Evolutionary conservation across 2,329 filamentous ascomycete genomes (phyloP).

Genomic region (Seiridium unicorne): DNA sequence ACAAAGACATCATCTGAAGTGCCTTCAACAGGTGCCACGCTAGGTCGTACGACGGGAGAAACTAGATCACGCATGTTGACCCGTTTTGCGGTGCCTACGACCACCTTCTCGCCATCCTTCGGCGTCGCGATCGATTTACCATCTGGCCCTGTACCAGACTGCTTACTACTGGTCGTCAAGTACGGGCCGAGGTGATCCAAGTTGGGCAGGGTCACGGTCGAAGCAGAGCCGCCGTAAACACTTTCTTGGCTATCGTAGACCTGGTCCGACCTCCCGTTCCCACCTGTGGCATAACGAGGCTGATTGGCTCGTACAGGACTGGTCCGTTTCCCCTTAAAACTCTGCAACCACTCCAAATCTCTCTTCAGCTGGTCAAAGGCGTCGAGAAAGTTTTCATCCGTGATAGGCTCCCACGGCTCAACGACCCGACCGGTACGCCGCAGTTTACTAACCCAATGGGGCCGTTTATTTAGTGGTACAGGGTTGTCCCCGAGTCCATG

Average conservation of each 20-base stretch:
- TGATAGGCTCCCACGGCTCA: not conserved
- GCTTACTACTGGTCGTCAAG: not conserved
- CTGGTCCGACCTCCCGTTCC: not conserved
- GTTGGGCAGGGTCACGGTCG: not conserved
- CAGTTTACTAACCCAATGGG: not conserved
- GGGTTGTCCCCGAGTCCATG: not conserved
- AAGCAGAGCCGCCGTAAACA: not conserved
- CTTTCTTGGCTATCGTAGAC: not conserved
- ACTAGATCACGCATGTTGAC: not conserved
- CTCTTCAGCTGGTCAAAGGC: not conserved
- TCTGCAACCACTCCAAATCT: not conserved
- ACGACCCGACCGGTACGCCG: not conserved
- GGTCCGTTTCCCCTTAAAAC: not conserved
- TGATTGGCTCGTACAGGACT: not conserved
- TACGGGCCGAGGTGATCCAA: not conserved
- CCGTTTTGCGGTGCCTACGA: not conserved
- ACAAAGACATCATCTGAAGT: not conserved
- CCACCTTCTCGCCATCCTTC: not conserved
- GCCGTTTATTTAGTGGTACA: not conserved
- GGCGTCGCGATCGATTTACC: not conserved
- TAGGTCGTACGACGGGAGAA: not conserved
- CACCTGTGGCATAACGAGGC: not conserved
- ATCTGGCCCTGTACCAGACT: not conserved
- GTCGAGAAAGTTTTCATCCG: not conserved
- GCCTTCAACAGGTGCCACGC: not conserved